A percentile compares a stretch with the other conserved stretches of the same genome.
These are phyloP conservation scores for Amyloporia xantha DNA, from an alignment of 768 basidiomycete species.

Conservation along the genomic window DNA sequence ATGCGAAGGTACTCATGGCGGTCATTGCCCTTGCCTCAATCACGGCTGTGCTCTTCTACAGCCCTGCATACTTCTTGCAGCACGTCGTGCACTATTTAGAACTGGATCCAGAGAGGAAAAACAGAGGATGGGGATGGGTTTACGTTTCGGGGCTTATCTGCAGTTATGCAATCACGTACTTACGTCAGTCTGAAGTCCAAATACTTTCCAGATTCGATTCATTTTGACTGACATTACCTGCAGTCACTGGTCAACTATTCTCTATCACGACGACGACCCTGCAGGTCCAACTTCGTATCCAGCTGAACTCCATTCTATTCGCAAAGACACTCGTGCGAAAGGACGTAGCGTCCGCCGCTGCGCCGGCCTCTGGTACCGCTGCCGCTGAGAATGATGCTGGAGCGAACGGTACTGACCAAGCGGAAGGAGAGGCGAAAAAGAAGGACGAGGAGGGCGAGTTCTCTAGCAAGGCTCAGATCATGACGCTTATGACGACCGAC, in stretches of 20 bases:
- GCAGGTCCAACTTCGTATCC: constrained; percentile 63
- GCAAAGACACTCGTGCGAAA: constrained; percentile 84
- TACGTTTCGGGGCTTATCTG: constrained; percentile 47
- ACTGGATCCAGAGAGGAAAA: constrained; percentile 45
- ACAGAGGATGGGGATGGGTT: constrained; percentile 70
- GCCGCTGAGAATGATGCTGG: constrained; percentile 20
- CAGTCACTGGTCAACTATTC: constrained; percentile 68
- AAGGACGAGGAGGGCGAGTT: constrained; percentile 46
- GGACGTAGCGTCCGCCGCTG: constrained; percentile 66
- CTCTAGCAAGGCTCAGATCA: constrained; percentile 65
- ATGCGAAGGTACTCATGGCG: constrained; percentile 32
- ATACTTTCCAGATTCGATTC: neutral
- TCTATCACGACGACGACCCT: constrained; percentile 60
- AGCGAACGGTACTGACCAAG: constrained; percentile 8
- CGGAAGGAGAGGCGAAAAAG: constrained; percentile 48
- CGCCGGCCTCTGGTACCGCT: constrained; percentile 16
- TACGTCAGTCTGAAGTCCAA: constrained; percentile 30
- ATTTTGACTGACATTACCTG: neutral
- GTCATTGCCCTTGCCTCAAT: constrained; percentile 47
- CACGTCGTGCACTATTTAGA: constrained; percentile 61
- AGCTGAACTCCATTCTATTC: constrained; percentile 80
- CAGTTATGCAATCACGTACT: constrained; percentile 35
- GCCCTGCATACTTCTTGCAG: constrained; percentile 53
- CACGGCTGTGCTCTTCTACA: constrained; percentile 60
- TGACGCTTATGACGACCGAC: constrained; percentile 95